Evolutionary conservation across 2,329 filamentous ascomycete genomes (phyloP).

Genomic region (Claviceps paspali): DNA sequence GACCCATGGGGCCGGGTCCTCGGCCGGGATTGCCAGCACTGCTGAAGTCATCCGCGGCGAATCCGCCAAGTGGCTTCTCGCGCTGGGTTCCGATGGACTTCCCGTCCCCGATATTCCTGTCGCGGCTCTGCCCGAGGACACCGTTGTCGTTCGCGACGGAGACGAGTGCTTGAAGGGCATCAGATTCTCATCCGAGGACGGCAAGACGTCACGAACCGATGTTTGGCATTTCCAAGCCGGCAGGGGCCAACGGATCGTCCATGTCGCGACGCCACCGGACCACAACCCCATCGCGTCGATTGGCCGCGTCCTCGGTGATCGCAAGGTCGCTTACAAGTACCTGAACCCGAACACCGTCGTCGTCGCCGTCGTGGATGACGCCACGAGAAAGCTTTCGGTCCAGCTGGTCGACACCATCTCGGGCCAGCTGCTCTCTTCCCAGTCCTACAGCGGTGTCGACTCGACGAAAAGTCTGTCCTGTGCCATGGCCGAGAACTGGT

Average conservation of each 20-base stretch:
- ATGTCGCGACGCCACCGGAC: conserved; percentile 50
- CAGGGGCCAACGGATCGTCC: conserved; percentile 49
- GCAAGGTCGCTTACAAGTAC: conserved; percentile 95
- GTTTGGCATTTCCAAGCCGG: conserved; percentile 62
- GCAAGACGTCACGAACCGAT: conserved; percentile 28
- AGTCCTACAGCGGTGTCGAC: conserved; percentile 60
- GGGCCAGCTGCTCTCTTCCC: conserved; percentile 61
- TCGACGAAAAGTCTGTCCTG: conserved; percentile 58
- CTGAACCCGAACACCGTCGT: conserved; percentile 76
- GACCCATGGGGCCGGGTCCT: conserved; percentile 1
- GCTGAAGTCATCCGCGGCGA: conserved; percentile 37
- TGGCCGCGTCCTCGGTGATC: conserved; percentile 79
- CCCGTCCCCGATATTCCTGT: conserved; percentile 28
- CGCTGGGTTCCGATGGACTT: conserved; percentile 35
- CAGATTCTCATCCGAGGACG: conserved; percentile 30
- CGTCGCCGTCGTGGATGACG: conserved; percentile 51
- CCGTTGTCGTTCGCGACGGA: conserved; percentile 35
- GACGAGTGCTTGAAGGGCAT: conserved; percentile 39
- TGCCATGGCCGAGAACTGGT: conserved; percentile 86
- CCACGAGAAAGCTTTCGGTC: conserved; percentile 45
- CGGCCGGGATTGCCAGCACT: conserved; percentile 19
- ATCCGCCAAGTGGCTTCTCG: conserved; percentile 36
- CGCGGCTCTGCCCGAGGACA: conserved; percentile 33
- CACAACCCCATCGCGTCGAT: conserved; percentile 91
- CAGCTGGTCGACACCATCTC: conserved; percentile 79